Evolutionary conservation across 345 rosid species (phyloP), one percentile per base, ranked within the genome.

Genomic region (Triadica sebifera): DNA sequence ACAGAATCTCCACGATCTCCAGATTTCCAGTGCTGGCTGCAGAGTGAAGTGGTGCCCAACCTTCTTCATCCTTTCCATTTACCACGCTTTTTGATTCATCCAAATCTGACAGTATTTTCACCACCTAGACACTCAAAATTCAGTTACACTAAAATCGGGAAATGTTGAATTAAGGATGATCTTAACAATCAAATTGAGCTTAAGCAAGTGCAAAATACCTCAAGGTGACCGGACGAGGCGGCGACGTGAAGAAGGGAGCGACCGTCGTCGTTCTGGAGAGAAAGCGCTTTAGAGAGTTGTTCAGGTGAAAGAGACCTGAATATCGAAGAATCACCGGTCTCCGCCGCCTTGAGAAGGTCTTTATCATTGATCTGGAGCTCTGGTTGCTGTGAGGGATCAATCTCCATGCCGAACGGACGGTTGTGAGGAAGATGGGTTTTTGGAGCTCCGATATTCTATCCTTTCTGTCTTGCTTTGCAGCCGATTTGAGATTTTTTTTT

Each of bases 181-280:
- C 19, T 41, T 15, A 29, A 67, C 22, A 16, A 29, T 2, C 15
- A 11, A 12, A 49, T 67, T 8, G 12, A 7, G 59, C 16, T 68
- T 25, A 45, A 43, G 37, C 37, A 22, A 65, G 37, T 43, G 12
- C 16, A n/a, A 11, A 5, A 13, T 59, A 76, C 97, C 89, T 89
- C 84, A 12, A 82, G 76, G 52, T 78, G 89, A 24, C 84, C 83
- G 25, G 80, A 83, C 25, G 98, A 88, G 43, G 81, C 84, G 67
- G 98, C 86, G 69, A 92, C 91, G 71, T 92, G 98, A 78, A 94
- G 91, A 68, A 94, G 91, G 77, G 97, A 89, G 75, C 97, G 94
- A 60, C 82, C 86, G 77, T 94, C 97, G 51, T 92, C 97, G 87
- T 94, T 88, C 56, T 83, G 81, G 64, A 90, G 84, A 19, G 77